Conservation (phyloP, 192 early-diverging fungal species). For the Cladochytrium replicatum region DNA sequence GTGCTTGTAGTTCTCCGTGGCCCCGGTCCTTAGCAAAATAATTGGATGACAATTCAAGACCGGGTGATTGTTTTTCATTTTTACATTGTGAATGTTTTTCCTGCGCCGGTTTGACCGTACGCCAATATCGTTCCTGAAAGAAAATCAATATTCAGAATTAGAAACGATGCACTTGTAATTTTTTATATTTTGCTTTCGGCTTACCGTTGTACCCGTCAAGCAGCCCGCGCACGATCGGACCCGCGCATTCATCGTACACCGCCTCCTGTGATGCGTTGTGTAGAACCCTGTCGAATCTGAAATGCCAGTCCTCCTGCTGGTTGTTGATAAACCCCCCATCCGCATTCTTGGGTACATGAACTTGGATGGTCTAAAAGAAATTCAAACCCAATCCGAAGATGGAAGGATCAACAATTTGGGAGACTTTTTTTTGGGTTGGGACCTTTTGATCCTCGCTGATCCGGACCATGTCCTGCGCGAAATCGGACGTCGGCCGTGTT, state of each 20-base stretch:
- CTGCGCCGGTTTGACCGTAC: slow-evolving; percentile 50
- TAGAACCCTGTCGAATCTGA: slow-evolving; percentile 46
- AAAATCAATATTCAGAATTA: background rate
- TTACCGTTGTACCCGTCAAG: slow-evolving; percentile 53
- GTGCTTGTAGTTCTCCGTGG: slow-evolving; percentile 58
- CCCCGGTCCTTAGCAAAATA: slow-evolving; percentile 38
- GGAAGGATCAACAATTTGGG: background rate
- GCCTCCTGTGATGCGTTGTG: slow-evolving; percentile 53
- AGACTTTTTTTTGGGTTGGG: background rate
- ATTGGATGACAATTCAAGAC: background rate
- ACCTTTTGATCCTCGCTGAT: slow-evolving; percentile 38
- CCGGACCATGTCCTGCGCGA: slow-evolving; percentile 39
- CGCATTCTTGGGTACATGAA: slow-evolving; percentile 47
- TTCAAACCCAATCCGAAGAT: slow-evolving; percentile 1
- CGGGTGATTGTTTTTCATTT: background rate
- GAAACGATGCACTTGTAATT: background rate
- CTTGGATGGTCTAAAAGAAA: slow-evolving; percentile 28
- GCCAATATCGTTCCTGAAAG: slow-evolving; percentile 39
- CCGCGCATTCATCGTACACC: slow-evolving; percentile 51
- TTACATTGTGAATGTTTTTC: slow-evolving; percentile 55
- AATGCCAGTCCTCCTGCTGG: slow-evolving; percentile 57
- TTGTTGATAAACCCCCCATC: slow-evolving; percentile 59
- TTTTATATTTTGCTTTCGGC: background rate
- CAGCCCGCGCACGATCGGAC: slow-evolving; percentile 36
- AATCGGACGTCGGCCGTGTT: slow-evolving; percentile 47